phyloP scores from a whole-genome alignment of 805 yeast genomes.

The Jamesozyma piceae region DNA sequence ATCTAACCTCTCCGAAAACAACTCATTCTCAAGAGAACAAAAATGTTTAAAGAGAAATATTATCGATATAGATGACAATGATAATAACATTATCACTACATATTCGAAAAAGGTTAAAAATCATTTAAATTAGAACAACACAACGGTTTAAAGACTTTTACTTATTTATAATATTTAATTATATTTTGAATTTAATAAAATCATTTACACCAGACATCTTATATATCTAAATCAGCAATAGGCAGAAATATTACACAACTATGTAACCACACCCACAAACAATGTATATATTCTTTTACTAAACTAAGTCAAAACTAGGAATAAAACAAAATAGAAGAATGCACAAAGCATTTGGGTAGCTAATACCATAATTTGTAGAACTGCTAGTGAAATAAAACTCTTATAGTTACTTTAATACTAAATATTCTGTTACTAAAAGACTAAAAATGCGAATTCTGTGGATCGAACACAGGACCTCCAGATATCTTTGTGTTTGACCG shows the following conservation, averaged over 20 bases:
- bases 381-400: too few relatives aligned
- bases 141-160: not conserved
- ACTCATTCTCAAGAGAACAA: not conserved
- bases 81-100: not conserved
- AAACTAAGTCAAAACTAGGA: not conserved
- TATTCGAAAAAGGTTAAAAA: not conserved
- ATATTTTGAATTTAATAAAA: not conserved
- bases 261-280: too few relatives aligned
- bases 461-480: conserved; percentile 86
- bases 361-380: not conserved
- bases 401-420: too few relatives aligned
- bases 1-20: not conserved
- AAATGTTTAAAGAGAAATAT: not conserved
- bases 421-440: too few relatives aligned
- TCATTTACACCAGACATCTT: too few relatives aligned
- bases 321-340: not conserved
- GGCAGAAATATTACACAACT: too few relatives aligned
- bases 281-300: not conserved
- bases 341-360: not conserved
- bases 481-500: conserved; percentile 19
- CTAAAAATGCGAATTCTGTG: conserved; percentile 64
- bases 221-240: too few relatives aligned
- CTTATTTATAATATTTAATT: not conserved
- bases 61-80: not conserved
- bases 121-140: too few relatives aligned